Base-by-base conservation (phyloP, 495 filamentous ascomycete species). In the Penicillium subrubescens region DNA sequence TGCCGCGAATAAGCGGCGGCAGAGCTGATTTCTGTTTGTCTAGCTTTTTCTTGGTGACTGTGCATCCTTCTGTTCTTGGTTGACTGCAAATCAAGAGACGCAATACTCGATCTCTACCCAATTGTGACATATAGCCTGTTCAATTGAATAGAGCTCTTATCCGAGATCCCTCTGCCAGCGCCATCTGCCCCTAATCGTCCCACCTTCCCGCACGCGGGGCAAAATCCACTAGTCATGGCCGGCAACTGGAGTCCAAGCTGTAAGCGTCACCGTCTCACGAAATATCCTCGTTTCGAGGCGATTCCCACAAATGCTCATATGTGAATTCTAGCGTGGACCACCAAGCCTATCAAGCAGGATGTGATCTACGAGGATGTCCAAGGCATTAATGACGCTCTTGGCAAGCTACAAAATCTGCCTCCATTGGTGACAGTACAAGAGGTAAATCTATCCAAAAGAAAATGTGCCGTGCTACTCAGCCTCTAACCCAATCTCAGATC, bases 341-440 rank as follows among this genome's bases (percentile, higher is more conserved):
- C 87, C 15, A 97, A 96, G 71, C 93, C 95, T 11, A 94, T 97
- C 77, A 93, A 94, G 73, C 95, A 99, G 77, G 87, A 87, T 65
- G 93, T 96, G 43, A 78, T 86, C 53, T 99, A 98, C 68, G 83
- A 88, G 15, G 88, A 97, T 77, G 75, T 76, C 10, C 69, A 81
- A 5, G 86, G 83, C 8, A 83, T 96, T 23, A 76, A 86, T 57
- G 85, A 84, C 31, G 85, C 92, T 15, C 75, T 93, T 1, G 68
- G 76, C 1, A 92, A 97, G 77, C 83, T 99, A 50, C 79, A 88
- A 63, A 84, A 83, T 55, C 82, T 97, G 7, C 95, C 95, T 8
- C 95, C 95, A 1, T 83, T 99, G 61, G 95, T 98, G 11, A 96
- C 94, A 15, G 91, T 94, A 1, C 82, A 83, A 41, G 93, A 94